Evolutionary conservation across 208 protist species (phyloP).

Genomic region (Lotmaria passim): DNA sequence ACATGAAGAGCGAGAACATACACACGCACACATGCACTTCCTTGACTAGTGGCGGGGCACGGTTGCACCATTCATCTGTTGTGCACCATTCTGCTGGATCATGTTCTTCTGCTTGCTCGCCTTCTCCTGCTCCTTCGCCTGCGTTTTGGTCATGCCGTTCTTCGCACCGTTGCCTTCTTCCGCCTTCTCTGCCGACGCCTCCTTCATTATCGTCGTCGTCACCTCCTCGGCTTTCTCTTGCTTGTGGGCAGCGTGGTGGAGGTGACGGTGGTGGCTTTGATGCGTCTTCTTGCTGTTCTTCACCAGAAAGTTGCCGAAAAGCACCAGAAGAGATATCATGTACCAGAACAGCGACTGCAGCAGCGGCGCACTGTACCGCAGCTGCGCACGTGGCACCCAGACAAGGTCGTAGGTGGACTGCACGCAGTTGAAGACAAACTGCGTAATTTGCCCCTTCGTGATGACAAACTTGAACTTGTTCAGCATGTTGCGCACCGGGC

Average conservation of each 20-base stretch:
- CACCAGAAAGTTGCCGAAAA: slow-evolving; percentile 80
- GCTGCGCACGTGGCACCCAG: slow-evolving; percentile 44
- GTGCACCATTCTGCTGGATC: neutral
- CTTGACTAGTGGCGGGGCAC: slow-evolving; percentile 5
- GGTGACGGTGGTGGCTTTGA: slow-evolving; percentile 8
- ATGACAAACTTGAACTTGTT: slow-evolving; percentile 81
- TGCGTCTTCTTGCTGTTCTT: slow-evolving; percentile 40
- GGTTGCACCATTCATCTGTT: slow-evolving; percentile 8
- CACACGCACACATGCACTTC: too few species aligned
- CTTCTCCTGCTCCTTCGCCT: slow-evolving; percentile 9
- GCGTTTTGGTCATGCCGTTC: slow-evolving; percentile 15
- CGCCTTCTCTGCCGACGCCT: neutral
- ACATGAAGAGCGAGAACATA: neutral
- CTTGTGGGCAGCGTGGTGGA: neutral
- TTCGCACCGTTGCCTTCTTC: slow-evolving; percentile 3
- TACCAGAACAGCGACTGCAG: slow-evolving; percentile 75
- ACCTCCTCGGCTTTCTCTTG: neutral
- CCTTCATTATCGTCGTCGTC: neutral
- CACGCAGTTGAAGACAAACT: slow-evolving; percentile 74
- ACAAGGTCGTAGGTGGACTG: slow-evolving; percentile 76
- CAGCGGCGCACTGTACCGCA: slow-evolving; percentile 58
- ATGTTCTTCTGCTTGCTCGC: neutral
- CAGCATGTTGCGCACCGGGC: slow-evolving; percentile 55
- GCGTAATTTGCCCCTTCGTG: slow-evolving; percentile 78
- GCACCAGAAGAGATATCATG: slow-evolving; percentile 74